A percentile compares a stretch with the other conserved stretches of the same genome.
These are phyloP conservation scores for Cladosporium cucumerinum DNA, from an alignment of 2,329 filamentous ascomycete genomes.

Conservation along the genomic window DNA sequence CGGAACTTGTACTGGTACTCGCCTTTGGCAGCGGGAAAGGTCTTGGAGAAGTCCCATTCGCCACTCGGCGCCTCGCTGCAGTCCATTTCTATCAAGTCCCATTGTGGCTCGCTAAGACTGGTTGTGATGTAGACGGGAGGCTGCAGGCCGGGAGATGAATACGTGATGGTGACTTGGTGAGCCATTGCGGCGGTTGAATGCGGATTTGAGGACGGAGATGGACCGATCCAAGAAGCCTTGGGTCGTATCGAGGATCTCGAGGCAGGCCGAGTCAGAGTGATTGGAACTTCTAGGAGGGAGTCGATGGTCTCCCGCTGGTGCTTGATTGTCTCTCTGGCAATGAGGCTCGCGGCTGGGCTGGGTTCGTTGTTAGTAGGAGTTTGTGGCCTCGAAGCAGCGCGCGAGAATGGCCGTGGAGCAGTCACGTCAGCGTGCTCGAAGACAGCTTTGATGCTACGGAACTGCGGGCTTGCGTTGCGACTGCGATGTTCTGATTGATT, in stretches of 20 bases:
- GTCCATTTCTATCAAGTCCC: slow-evolving; percentile 66
- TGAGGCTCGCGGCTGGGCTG: slow-evolving; percentile 1
- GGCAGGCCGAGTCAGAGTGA: not conserved
- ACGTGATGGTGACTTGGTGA: slow-evolving; percentile 56
- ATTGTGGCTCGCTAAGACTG: slow-evolving; percentile 64
- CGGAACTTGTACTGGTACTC: slow-evolving; percentile 74
- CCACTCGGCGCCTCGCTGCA: slow-evolving; percentile 46
- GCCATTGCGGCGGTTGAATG: slow-evolving; percentile 28
- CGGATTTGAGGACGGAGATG: slow-evolving; percentile 19
- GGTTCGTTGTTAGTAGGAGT: slow-evolving; percentile 9
- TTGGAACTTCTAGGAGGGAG: slow-evolving; percentile 1
- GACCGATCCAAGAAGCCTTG: slow-evolving; percentile 32
- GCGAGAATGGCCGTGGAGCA: slow-evolving; percentile 4
- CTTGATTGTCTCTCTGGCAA: slow-evolving; percentile 1
- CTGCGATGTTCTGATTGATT: slow-evolving; percentile 4
- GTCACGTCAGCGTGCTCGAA: slow-evolving; percentile 10
- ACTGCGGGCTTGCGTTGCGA: slow-evolving; percentile 11
- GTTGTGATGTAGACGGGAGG: slow-evolving; percentile 70
- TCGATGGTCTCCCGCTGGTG: slow-evolving; percentile 5
- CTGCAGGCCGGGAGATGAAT: slow-evolving; percentile 55
- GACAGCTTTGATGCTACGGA: slow-evolving; percentile 17
- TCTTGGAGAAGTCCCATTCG: slow-evolving; percentile 47
- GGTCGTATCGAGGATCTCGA: not conserved
- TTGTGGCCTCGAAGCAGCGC: not conserved
- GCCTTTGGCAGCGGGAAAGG: slow-evolving; percentile 54